A percentile compares a stretch with the other conserved stretches of the same genome.
Conservation (phyloP, 352 stramenopile genomes). For the Phytophthora meadii region DNA sequence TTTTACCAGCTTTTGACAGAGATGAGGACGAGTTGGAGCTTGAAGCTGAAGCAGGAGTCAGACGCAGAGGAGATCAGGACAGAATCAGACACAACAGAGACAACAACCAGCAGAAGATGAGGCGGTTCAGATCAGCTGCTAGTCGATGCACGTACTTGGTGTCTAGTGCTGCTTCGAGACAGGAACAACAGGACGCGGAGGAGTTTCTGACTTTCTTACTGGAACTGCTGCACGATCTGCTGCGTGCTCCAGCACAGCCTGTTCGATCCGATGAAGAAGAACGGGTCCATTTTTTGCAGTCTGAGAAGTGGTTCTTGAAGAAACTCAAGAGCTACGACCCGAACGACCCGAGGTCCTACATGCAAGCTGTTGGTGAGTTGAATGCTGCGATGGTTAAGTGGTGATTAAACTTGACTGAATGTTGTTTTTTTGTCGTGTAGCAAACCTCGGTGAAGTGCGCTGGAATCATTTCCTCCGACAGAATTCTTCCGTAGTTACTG, state of each 20-base stretch:
- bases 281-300: conserved; percentile 26
- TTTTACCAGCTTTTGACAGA: conserved; percentile 9
- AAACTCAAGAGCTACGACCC: conserved; percentile 41
- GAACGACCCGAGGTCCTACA: conserved; percentile 66
- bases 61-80: conserved; percentile 6
- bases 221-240: conserved; percentile 70
- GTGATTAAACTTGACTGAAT: conserved; percentile 1
- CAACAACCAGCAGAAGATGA: conserved; percentile 37
- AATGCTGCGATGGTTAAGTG: not conserved
- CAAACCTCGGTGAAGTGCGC: conserved; percentile 58
- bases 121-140: conserved; percentile 31
- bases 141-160: conserved; percentile 68
- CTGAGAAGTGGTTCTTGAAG: conserved; percentile 31
- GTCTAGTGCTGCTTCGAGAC: conserved; percentile 32
- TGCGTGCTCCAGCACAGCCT: conserved; percentile 33
- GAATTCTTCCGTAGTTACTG: conserved; percentile 73
- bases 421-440: conserved; percentile 33
- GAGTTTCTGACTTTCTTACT: conserved; percentile 79
- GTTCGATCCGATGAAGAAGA: conserved; percentile 28
- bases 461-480: conserved; percentile 67
- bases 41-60: conserved; percentile 4
- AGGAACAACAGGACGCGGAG: conserved; percentile 87
- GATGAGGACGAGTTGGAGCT: conserved; percentile 17
- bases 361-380: conserved; percentile 61
- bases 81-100: conserved; percentile 22